Evolutionary conservation across 805 yeast genomes (phyloP).

Genomic region (Metschnikowia picachoensis): DNA sequence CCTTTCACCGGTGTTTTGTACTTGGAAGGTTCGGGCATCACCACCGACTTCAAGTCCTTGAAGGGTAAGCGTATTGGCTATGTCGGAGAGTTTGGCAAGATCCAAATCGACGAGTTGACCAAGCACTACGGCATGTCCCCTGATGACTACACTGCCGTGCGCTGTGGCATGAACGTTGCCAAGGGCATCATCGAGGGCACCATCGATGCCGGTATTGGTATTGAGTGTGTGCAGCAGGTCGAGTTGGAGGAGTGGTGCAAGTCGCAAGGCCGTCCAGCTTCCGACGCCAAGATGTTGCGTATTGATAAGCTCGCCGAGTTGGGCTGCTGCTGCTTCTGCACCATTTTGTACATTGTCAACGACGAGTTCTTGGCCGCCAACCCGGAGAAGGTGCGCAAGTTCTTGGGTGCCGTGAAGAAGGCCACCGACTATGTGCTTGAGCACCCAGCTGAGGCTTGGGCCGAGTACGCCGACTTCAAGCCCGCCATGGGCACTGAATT

Average conservation of each 20-base stretch:
- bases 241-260: constrained; percentile 50
- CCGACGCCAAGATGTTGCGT: constrained; percentile 53
- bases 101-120: constrained; percentile 54
- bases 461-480: constrained; percentile 44
- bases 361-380: constrained; percentile 45
- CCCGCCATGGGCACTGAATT: constrained; percentile 42
- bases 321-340: constrained; percentile 59
- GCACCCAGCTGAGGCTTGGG: constrained; percentile 45
- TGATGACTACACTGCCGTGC: constrained; percentile 51
- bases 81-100: constrained; percentile 58
- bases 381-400: constrained; percentile 43
- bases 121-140: constrained; percentile 55
- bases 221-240: constrained; percentile 57
- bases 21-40: constrained; percentile 48
- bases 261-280: constrained; percentile 38
- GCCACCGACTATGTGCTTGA: constrained; percentile 48
- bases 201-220: constrained; percentile 57
- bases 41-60: constrained; percentile 47
- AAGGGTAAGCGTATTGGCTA: constrained; percentile 54
- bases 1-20: constrained; percentile 56
- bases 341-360: constrained; percentile 50
- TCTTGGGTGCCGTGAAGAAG: constrained; percentile 46
- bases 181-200: constrained; percentile 51
- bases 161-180: constrained; percentile 60
- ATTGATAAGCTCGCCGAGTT: constrained; percentile 53